phyloP scores from a whole-genome alignment of 164 flowering plant genomes.

The Tetracentron sinense region DNA sequence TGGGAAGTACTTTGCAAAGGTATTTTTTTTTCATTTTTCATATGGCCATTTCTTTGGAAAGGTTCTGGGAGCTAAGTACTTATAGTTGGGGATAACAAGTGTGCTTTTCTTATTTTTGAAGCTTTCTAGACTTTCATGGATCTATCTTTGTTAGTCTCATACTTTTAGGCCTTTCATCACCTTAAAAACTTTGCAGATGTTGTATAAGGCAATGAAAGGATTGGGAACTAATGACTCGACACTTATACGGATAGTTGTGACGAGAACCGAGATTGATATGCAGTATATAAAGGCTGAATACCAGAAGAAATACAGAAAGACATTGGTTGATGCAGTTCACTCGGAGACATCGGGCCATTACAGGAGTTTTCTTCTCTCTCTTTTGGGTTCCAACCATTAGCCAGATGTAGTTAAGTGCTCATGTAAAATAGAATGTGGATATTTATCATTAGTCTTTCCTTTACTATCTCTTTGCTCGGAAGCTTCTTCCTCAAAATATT shows the following conservation, averaged over 20 bases:
- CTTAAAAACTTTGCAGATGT: conserved; percentile 23
- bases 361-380: conserved; percentile 59
- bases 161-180: neutral
- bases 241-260: conserved; percentile 54
- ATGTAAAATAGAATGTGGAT: neutral
- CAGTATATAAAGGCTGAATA: conserved; percentile 74
- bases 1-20: conserved; percentile 49
- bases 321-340: conserved; percentile 47
- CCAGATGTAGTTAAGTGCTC: conserved; percentile 5
- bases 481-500: neutral
- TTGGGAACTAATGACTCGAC: conserved; percentile 49
- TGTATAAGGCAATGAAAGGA: conserved; percentile 62
- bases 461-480: neutral
- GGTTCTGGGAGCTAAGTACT: neutral
- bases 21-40: conserved; percentile 10
- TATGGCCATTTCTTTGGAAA: neutral
- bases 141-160: neutral
- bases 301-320: conserved; percentile 46
- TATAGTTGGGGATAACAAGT: neutral
- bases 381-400: conserved; percentile 51
- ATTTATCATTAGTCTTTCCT: neutral
- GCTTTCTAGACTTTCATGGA: neutral
- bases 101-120: neutral
- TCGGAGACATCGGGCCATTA: conserved; percentile 58
- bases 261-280: conserved; percentile 81